Evolutionary conservation across 768 basidiomycete species (phyloP), one percentile per base, ranked within the genome.

Genomic region (Boletales sp.): DNA sequence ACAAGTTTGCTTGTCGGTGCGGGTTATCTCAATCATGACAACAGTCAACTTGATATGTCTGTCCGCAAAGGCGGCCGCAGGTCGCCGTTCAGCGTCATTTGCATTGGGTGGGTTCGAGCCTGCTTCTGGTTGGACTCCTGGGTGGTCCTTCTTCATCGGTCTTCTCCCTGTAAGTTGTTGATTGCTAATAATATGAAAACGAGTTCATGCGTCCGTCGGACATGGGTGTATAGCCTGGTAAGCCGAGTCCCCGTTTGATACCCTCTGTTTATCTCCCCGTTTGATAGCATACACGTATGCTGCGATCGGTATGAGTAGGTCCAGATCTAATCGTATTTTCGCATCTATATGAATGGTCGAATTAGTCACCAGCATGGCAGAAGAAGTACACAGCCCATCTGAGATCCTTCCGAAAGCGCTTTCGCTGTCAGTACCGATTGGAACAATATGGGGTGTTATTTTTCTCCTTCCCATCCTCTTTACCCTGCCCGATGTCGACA

Each of bases 101-200:
- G 83, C 79, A 1, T 70, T 86, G 2, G 75, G 75, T 10, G 73
- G 78, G 50, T 86, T 84, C 47, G 77, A 85, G 57, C 77, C 82
- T n/a, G 64, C 70, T n/a, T 80, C 84, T 0, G 84, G 84, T 7
- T 86, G 84, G 84, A 75, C 74, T 2, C 73, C 80, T 12, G 84
- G 81, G 31, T 86, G 83, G 83, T 74, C 81, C 0, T 86, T 84
- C 60, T 86, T 84, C 62, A 80, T 84, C 32, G 83, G 83, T 31
- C 58, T 84, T 18, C 71, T 82, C 19, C 81, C 78, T 38, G 81
- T 82, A 67, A 51, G 75, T 46, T 19, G 44, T 34, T 9, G 5
- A 40, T 40, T 6, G 3, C 21, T 38, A 8, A 11, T 11, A 7
- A 9, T 12, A 46, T 28, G 18, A n/a, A 55, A 33, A 44, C 19